Base-by-base conservation (phyloP, 2,329 filamentous ascomycete genomes). In the Boeremia exigua region DNA sequence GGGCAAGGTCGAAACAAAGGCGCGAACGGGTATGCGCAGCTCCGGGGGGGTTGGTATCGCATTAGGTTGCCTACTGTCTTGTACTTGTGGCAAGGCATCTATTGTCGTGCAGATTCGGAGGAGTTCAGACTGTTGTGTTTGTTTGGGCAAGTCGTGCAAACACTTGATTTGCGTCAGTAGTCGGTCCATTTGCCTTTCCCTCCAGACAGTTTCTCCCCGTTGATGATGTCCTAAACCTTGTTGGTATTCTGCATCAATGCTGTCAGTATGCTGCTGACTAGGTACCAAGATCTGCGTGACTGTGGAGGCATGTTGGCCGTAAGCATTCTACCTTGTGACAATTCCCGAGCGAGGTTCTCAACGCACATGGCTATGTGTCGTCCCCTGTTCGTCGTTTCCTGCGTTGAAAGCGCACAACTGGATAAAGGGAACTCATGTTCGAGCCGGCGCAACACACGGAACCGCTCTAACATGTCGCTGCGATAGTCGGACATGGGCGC, bases 1-100 rank as follows among this genome's bases (percentile, higher is more conserved):
- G 19, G 56, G 51, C 5, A 71, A 54, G 6, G 44, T 11, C 4
- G 56, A 45, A 6, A 59, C 40, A 9, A 65, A n/a, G 6, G 59
- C 61, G 3, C 54, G 55, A 25, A 23, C 19, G 9, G 29, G 11
- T 8, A 36, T 28, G 17, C 17, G 8, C 17, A 17, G 17, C 9
- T 15, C 15, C 2, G 14, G 17, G 12, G 15, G 27, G 3, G 5
- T 37, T 3, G 15, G 14, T 3, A 11, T 9, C 17, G 6, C n/a
- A 28, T 4, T 17, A 10, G 9, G 25, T 27, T 17, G 25, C 6
- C 14, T 14, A 4, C 4, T 25, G 5, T 27, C 23, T 25, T 10
- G 30, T 10, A 6, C 27, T 10, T 15, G 15, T 11, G 25, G 15
- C 10, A 27, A 30, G 15, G n/a, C 37, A 7, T 32, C 15, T 6